Conservation (phyloP, 441 rosid genomes). For the Euphorbia celastroides region DNA sequence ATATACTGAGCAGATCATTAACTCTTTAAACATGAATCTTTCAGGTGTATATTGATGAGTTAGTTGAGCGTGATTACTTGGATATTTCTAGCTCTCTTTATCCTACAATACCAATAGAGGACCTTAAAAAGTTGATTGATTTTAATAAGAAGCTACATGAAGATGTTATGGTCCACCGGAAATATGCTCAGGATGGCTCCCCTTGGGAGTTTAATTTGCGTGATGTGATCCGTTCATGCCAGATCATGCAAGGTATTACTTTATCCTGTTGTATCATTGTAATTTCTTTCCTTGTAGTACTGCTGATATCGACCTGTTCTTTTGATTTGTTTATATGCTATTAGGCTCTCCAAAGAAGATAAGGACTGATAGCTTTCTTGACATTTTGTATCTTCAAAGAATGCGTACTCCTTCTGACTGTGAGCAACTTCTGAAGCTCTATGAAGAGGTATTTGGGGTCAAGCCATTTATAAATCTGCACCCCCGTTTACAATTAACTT, state of each 20-base stretch:
- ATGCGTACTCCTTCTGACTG: conserved; percentile 95
- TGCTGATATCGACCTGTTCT: not conserved
- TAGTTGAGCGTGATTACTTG: conserved; percentile 84
- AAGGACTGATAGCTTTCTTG: conserved; percentile 54
- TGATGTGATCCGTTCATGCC: conserved; percentile 90
- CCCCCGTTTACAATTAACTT: conserved; percentile 75
- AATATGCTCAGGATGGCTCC: conserved; percentile 87
- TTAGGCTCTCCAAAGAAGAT: conserved; percentile 39
- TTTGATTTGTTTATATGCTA: conserved; percentile 10
- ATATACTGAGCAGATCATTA: not conserved
- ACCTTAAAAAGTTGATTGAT: conserved; percentile 68
- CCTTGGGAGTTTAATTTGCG: conserved; percentile 99
- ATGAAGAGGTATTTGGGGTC: conserved; percentile 64
- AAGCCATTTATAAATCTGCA: conserved; percentile 67
- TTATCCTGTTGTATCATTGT: conserved; percentile 9
- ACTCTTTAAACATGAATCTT: conserved; percentile 17
- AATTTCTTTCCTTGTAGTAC: not conserved
- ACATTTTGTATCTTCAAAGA: conserved; percentile 80
- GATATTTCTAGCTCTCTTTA: conserved; percentile 74
- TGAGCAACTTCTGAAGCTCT: conserved; percentile 60
- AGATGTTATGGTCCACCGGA: conserved; percentile 67
- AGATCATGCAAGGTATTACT: conserved; percentile 65
- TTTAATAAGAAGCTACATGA: conserved; percentile 82
- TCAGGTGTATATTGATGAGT: conserved; percentile 93
- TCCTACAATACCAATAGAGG: conserved; percentile 62